phyloP scores from a whole-genome alignment of 352 stramenopile species.

The Globisporangium uncinulatum region DNA sequence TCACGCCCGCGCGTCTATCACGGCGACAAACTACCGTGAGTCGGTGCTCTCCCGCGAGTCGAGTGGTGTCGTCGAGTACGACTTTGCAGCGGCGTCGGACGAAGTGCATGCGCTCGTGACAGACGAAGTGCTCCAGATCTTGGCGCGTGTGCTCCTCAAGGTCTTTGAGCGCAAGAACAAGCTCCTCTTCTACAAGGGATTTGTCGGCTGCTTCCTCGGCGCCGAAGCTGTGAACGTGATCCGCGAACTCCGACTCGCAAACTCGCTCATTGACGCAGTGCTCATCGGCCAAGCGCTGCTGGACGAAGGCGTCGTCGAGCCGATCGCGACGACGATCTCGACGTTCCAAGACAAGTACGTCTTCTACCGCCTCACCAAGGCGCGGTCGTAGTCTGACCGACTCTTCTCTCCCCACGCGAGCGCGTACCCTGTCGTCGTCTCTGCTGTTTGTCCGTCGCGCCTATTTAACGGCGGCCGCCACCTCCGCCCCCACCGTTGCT shows the following conservation, averaged over 20 bases:
- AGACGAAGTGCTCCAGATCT: slow-evolving; percentile 61
- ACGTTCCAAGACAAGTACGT: slow-evolving; percentile 87
- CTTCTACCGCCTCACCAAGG: slow-evolving; percentile 71
- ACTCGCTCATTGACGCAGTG: slow-evolving; percentile 70
- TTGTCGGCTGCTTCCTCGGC: slow-evolving; percentile 74
- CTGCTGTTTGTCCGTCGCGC: slow-evolving; percentile 14
- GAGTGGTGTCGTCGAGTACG: slow-evolving; percentile 50
- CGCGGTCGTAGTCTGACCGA: slow-evolving; percentile 22
- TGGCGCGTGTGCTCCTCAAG: slow-evolving; percentile 68
- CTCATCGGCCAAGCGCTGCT: slow-evolving; percentile 74
- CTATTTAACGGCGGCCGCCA: slow-evolving; percentile 33
- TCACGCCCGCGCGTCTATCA: slow-evolving; percentile 44
- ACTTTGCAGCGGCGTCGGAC: slow-evolving; percentile 67
- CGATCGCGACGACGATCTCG: slow-evolving; percentile 58
- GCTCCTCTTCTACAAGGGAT: slow-evolving; percentile 84
- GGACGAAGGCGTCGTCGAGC: slow-evolving; percentile 75
- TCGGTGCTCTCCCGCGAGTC: slow-evolving; percentile 68
- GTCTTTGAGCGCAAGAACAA: slow-evolving; percentile 88
- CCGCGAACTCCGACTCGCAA: slow-evolving; percentile 64
- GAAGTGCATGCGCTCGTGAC: slow-evolving; percentile 79
- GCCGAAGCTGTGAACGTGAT: slow-evolving; percentile 82
- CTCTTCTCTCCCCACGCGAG: neutral
- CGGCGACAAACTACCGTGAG: slow-evolving; percentile 64
- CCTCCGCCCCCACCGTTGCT: neutral
- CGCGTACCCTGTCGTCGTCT: neutral